Percentiles rank a stretch among this genome's conserved stretches.
Evolutionary conservation across 495 filamentous ascomycete species (phyloP).

Genomic region (Penicillium longicatenatum): DNA sequence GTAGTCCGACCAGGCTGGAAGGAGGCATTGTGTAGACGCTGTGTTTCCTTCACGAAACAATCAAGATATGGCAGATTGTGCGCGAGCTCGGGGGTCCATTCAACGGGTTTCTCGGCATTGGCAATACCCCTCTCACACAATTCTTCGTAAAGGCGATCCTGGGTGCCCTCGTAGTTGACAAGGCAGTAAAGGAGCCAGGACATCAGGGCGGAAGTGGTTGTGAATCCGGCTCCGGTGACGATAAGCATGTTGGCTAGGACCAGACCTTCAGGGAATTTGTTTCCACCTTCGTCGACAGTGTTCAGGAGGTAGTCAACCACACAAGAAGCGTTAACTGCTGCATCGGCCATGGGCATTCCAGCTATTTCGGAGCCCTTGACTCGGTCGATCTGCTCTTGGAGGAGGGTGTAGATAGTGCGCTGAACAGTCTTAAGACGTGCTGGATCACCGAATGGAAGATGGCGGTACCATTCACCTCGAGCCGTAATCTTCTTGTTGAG

Average conservation of each 20-base stretch:
- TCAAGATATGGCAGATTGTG: conserved; percentile 51
- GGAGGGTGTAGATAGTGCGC: conserved; percentile 23
- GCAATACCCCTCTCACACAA: conserved; percentile 47
- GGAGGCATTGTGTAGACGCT: conserved; percentile 55
- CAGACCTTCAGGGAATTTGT: conserved; percentile 46
- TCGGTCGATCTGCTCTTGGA: conserved; percentile 27
- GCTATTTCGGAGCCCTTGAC: conserved; percentile 22
- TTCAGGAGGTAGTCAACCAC: conserved; percentile 11
- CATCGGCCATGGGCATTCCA: conserved; percentile 45
- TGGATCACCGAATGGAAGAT: conserved; percentile 55
- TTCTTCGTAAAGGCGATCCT: conserved; percentile 54
- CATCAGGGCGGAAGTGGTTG: conserved; percentile 52
- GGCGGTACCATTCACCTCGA: conserved; percentile 49
- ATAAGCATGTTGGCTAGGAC: conserved; percentile 35
- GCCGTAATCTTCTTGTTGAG: conserved; percentile 55
- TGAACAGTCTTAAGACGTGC: conserved; percentile 29
- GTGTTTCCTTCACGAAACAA: conserved; percentile 59
- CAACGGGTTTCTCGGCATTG: conserved; percentile 16
- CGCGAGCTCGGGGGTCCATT: conserved; percentile 40
- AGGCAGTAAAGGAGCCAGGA: conserved; percentile 57
- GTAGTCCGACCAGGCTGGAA: conserved; percentile 58
- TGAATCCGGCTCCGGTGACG: conserved; percentile 56
- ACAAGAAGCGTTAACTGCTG: not conserved
- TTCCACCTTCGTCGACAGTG: conserved; percentile 50
- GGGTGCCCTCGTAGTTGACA: conserved; percentile 50